Conservation (phyloP, 371 early-diverging fungal genomes). For the Nematocida sp. region DNA sequence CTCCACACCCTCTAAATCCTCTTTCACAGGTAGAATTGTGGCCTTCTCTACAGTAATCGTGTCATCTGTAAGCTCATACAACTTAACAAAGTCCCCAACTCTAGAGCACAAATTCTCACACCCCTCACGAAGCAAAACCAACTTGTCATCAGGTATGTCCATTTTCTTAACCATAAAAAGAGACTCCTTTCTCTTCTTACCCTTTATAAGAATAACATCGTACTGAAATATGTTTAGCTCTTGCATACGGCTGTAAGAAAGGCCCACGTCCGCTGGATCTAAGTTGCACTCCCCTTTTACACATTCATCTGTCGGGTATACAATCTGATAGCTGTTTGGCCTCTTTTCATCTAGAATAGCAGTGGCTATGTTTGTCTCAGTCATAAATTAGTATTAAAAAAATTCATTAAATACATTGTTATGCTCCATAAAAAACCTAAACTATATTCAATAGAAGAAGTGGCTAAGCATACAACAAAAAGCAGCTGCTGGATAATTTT, state of each 20-base stretch:
- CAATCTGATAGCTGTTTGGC: conserved; percentile 59
- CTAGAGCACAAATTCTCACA: conserved; percentile 86
- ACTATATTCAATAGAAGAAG: conserved; percentile 71
- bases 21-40: conserved; percentile 92
- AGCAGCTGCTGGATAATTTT: conserved; percentile 88
- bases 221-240: conserved; percentile 64
- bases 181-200: conserved; percentile 93
- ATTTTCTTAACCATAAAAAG: conserved; percentile 88
- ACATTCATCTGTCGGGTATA: conserved; percentile 30
- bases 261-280: conserved; percentile 58
- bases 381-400: conserved; percentile 39
- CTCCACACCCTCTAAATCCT: conserved; percentile 89
- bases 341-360: conserved; percentile 69
- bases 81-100: conserved; percentile 90
- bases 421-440: conserved; percentile 2
- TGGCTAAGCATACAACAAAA: conserved; percentile 75
- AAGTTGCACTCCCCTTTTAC: conserved; percentile 27
- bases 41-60: conserved; percentile 89
- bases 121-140: conserved; percentile 82
- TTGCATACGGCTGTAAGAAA: conserved; percentile 54
- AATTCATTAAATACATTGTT: conserved; percentile 3
- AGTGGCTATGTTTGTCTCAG: conserved; percentile 61
- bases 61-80: conserved; percentile 80
- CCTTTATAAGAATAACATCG: conserved; percentile 79
- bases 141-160: conserved; percentile 82